These are phyloP conservation scores for Udeniomyces megalosporus DNA, from an alignment of 768 basidiomycete genomes.

Conservation along the genomic window DNA sequence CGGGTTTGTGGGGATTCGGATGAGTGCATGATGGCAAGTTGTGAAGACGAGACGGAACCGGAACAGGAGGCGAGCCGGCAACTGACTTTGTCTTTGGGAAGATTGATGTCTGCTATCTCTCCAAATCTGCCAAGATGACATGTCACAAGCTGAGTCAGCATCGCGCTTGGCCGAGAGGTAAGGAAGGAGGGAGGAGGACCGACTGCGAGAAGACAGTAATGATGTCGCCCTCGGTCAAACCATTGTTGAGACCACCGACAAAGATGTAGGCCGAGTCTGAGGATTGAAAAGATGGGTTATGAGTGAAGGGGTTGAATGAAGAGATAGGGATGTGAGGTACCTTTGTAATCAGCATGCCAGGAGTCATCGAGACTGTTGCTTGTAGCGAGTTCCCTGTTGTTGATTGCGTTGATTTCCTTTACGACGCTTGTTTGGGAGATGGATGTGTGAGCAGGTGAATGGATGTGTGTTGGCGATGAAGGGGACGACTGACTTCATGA, in stretches of 20 bases:
- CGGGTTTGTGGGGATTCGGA: too few species aligned
- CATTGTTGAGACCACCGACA: conserved; percentile 69
- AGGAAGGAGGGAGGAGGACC: conserved; percentile 27
- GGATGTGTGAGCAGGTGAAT: neutral
- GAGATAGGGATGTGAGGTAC: conserved; percentile 24
- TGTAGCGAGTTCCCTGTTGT: conserved; percentile 73
- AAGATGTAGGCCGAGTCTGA: conserved; percentile 90
- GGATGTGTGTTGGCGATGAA: neutral
- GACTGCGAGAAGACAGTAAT: conserved; percentile 96
- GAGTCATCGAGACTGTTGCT: conserved; percentile 42
- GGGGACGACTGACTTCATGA: neutral
- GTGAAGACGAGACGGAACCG: neutral
- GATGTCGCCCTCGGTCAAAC: conserved; percentile 92
- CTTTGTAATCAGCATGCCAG: conserved; percentile 96
- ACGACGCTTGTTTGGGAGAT: conserved; percentile 57
- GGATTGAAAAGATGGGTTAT: neutral
- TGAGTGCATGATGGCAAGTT: too few species aligned
- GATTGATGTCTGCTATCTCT: conserved; percentile 86
- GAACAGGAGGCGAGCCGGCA: neutral
- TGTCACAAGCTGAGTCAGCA: conserved; percentile 5
- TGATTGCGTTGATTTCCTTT: conserved; percentile 83
- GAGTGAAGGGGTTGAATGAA: neutral
- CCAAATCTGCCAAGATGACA: conserved; percentile 50
- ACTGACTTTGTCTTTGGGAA: conserved; percentile 64
- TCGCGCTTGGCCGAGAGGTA: neutral